A percentile compares a stretch with the other conserved stretches of the same genome.
Conservation (phyloP, 2,329 filamentous ascomycete species). For the Dendryphion nanum region DNA sequence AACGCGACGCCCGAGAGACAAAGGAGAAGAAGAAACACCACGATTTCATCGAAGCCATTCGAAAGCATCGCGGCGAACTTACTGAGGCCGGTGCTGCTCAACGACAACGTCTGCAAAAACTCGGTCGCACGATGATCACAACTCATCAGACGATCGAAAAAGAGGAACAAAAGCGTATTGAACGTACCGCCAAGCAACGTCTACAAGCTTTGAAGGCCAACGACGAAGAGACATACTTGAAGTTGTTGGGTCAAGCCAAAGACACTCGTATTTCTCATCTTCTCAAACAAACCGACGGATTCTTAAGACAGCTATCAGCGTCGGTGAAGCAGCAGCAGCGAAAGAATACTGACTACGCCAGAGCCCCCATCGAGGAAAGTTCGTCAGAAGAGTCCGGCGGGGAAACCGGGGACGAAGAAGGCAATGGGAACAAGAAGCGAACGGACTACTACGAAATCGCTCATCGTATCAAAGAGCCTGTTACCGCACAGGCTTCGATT, state of each 20-base stretch:
- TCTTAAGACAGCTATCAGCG: constrained; percentile 90
- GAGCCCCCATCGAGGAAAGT: constrained; percentile 50
- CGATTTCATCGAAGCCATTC: constrained; percentile 85
- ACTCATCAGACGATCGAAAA: constrained; percentile 98
- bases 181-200: constrained; percentile 98
- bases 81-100: constrained; percentile 65
- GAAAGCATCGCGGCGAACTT: constrained; percentile 78
- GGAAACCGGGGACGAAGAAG: constrained; percentile 64
- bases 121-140: constrained; percentile 82
- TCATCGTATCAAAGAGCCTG: constrained; percentile 91
- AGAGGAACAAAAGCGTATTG: constrained; percentile 97
- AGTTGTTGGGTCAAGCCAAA: constrained; percentile 96
- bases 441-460: constrained; percentile 99
- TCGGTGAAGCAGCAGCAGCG: constrained; percentile 95
- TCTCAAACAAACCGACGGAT: constrained; percentile 94
- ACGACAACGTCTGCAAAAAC: constrained; percentile 74
- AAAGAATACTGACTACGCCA: constrained; percentile 56
- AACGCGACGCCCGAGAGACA: constrained; percentile 91
- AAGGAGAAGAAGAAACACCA: constrained; percentile 97
- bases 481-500: constrained; percentile 77
- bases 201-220: constrained; percentile 97
- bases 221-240: constrained; percentile 98
- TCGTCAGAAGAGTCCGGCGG: constrained; percentile 54
- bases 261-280: constrained; percentile 98
- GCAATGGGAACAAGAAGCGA: constrained; percentile 69